Evolutionary conservation across 768 basidiomycete species (phyloP).

Genomic region (Ramaria sp.): DNA sequence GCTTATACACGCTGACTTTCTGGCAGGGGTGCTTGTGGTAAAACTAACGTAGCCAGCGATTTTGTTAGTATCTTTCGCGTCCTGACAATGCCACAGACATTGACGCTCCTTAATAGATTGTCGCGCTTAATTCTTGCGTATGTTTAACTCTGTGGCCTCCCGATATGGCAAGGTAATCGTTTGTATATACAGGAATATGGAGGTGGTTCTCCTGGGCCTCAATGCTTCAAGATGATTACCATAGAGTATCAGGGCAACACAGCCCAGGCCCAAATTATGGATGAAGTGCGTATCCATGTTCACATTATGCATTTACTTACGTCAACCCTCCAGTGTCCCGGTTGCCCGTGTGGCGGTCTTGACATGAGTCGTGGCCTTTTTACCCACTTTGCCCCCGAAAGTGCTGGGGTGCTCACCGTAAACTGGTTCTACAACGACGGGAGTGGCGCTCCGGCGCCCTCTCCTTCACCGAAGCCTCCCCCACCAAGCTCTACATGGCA

Average conservation of each 20-base stretch:
- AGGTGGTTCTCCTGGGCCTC: conserved; percentile 47
- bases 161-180: conserved; percentile 2
- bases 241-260: conserved; percentile 55
- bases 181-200: conserved; percentile 37
- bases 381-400: conserved; percentile 39
- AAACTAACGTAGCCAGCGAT: conserved; percentile 27
- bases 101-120: conserved; percentile 29
- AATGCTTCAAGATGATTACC: conserved; percentile 52
- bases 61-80: conserved; percentile 27
- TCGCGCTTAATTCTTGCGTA: conserved; percentile 38
- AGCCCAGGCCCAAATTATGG: conserved; percentile 46
- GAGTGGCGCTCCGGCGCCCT: conserved; percentile 20
- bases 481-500: conserved; percentile 16
- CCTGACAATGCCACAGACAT: not conserved
- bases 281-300: conserved; percentile 36
- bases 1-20: conserved; percentile 2
- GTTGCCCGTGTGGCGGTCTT: conserved; percentile 53
- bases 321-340: conserved; percentile 40
- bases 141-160: conserved; percentile 6
- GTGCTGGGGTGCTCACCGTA: conserved; percentile 48
- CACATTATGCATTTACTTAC: not conserved
- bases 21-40: conserved; percentile 47
- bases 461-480: conserved; percentile 12
- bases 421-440: conserved; percentile 46
- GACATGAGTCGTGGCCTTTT: conserved; percentile 66